A percentile compares a stretch with the other conserved stretches of the same genome.
phyloP scores from a whole-genome alignment of 768 basidiomycete species.

The Naganishia vaughanmartiniae region DNA sequence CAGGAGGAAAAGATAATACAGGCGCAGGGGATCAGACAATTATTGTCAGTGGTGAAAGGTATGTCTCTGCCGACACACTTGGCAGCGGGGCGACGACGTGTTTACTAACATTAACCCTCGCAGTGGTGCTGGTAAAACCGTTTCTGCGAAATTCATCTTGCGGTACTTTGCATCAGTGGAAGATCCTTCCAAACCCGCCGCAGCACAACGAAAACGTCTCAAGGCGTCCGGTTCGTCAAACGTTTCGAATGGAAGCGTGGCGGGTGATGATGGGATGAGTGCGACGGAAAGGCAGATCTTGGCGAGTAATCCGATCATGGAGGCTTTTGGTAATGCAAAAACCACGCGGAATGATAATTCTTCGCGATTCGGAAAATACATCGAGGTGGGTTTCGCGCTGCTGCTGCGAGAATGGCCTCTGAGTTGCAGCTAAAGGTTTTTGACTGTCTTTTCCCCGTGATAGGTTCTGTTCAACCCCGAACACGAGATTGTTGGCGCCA shows the following conservation, averaged over 20 bases:
- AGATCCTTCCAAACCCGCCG: conserved; percentile 61
- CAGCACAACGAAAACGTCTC: conserved; percentile 67
- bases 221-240: conserved; percentile 16
- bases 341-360: conserved; percentile 99
- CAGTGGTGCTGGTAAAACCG: conserved; percentile 98
- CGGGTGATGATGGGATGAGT: conserved; percentile 58
- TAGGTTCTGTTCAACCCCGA: conserved; percentile 94
- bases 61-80: conserved; percentile 38
- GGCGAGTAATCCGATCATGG: conserved; percentile 98
- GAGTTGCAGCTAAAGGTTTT: background rate
- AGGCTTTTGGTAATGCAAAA: conserved; percentile 98
- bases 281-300: conserved; percentile 96
- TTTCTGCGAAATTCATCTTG: conserved; percentile 99
- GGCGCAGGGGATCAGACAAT: conserved; percentile 89
- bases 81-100: background rate
- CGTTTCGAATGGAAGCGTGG: conserved; percentile 26
- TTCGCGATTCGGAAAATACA: conserved; percentile 98
- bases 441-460: background rate
- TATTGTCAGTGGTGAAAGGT: conserved; percentile 98
- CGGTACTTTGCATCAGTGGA: conserved; percentile 98
- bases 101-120: background rate
- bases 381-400: conserved; percentile 67
- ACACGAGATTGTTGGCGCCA: conserved; percentile 95
- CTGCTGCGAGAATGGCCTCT: background rate
- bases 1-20: conserved; percentile 57